Percentiles rank a stretch among this genome's conserved stretches.
phyloP scores from a whole-genome alignment of 2,329 filamentous ascomycete species.

The Alternaria gansuensis region DNA sequence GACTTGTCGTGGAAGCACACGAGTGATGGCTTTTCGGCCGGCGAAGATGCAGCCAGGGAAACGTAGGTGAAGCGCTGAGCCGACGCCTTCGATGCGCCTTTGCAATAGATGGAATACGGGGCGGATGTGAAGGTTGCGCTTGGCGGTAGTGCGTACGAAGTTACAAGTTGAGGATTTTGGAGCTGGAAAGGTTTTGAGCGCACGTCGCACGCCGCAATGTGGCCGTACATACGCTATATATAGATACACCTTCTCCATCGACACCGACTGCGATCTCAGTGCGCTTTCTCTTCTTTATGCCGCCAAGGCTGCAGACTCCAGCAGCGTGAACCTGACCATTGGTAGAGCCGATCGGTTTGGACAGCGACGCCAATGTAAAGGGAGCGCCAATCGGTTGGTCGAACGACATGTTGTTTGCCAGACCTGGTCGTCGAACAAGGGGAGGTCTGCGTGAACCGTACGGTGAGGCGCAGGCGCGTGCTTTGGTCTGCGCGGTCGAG shows the following conservation, averaged over 20 bases:
- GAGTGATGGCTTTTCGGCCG: conserved; percentile 60
- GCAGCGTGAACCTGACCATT: conserved; percentile 55
- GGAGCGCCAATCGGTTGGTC: conserved; percentile 50
- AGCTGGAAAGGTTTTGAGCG: conserved; percentile 55
- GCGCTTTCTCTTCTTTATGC: conserved; percentile 68
- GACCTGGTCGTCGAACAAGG: conserved; percentile 25
- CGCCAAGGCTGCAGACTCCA: conserved; percentile 63
- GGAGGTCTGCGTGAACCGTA: conserved; percentile 38
- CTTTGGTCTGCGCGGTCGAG: conserved; percentile 19
- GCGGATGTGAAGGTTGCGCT: conserved; percentile 65
- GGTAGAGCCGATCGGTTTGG: conserved; percentile 54
- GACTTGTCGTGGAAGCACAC: conserved; percentile 64
- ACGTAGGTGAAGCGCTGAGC: conserved; percentile 66
- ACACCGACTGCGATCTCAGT: conserved; percentile 68
- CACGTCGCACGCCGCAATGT: conserved; percentile 8
- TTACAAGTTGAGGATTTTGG: conserved; percentile 67
- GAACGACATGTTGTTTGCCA: conserved; percentile 50
- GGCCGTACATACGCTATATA: conserved; percentile 65
- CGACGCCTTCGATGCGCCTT: conserved; percentile 54
- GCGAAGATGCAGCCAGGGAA: conserved; percentile 58
- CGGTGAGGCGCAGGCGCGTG: conserved; percentile 29
- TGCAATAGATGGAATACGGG: conserved; percentile 67
- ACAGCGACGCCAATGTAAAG: conserved; percentile 56
- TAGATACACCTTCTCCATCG: conserved; percentile 68
- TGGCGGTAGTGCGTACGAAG: conserved; percentile 69